Conservation (phyloP, 2,329 filamentous ascomycete genomes). For the Neonectria punicea region DNA sequence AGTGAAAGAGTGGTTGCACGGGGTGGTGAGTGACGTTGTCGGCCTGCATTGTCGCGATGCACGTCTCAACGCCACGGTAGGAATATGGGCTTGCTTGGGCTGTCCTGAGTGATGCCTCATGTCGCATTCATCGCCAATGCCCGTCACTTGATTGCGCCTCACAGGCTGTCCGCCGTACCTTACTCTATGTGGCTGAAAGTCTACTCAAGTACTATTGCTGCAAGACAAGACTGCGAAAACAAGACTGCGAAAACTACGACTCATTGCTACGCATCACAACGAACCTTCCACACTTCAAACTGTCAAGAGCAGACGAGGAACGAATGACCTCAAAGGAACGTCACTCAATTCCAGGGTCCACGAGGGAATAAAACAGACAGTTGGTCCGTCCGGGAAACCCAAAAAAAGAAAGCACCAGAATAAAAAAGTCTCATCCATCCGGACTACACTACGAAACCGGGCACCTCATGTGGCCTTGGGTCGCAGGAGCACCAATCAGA, state of each 20-base stretch:
- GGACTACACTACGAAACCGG: not conserved
- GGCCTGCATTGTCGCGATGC: slow-evolving; percentile 15
- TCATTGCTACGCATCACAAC: not conserved
- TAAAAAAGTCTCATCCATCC: slow-evolving; percentile 24
- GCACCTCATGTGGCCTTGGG: slow-evolving; percentile 19
- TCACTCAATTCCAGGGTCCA: slow-evolving; percentile 7
- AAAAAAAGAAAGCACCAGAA: slow-evolving; percentile 26
- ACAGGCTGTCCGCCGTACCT: not conserved
- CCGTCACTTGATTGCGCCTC: not conserved
- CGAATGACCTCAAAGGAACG: not conserved
- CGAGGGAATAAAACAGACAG: slow-evolving; percentile 24
- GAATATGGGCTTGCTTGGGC: not conserved
- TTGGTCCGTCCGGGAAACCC: slow-evolving; percentile 15
- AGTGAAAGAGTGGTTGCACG: slow-evolving; percentile 1
- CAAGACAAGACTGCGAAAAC: not conserved
- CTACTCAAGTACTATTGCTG: not conserved
- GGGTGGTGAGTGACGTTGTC: slow-evolving; percentile 21
- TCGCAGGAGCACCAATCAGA: slow-evolving; percentile 34
- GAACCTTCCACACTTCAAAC: not conserved
- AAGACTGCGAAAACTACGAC: not conserved
- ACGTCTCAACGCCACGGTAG: slow-evolving; percentile 7
- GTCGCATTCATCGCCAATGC: slow-evolving; percentile 23
- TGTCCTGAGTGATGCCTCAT: slow-evolving; percentile 3
- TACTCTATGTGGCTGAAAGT: slow-evolving; percentile 6
- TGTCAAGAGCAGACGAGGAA: not conserved